Base-by-base conservation (phyloP, 2,329 filamentous ascomycete species). In the Diaporthe capsici region DNA sequence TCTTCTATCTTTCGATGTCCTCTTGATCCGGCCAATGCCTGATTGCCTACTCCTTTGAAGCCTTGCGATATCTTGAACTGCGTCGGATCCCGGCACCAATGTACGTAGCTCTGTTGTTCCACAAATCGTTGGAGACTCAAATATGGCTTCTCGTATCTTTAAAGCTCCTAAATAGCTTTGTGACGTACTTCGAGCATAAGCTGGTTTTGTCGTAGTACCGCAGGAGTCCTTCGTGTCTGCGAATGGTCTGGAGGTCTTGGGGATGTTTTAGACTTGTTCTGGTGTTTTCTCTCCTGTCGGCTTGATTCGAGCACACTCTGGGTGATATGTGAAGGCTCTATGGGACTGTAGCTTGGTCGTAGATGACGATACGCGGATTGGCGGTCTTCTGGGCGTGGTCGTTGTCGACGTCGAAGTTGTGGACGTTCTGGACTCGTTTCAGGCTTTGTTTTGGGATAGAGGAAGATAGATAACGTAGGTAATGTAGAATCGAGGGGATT, bases 121-220 rank as follows among this genome's bases (percentile, higher is more conserved):
- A 20, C 15, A 7, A 15, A 7, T 4, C 9, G 42, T 13, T 34
- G 1, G 25, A 49, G 2, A 9, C 20, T 13, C 4, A 9, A 5
- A 6, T 10, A 4, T 4, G 3, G 20, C 9, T 47, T 9, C 25
- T 47, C 39, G 10, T 22, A 1, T 65, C 3, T 34, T 49, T 20
- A 1, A 0, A 3, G 9, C 17, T 39, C n/a, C 9, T 13, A 0
- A 17, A 25, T 7, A 20, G 8, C 15, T 22, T 20, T 44, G 25
- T 22, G 8, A 15, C n/a, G 4, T 47, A 42, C 6, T 5, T 49
- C 17, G 20, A 31, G 17, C 9, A 17, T 1, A 47, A 34, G 1
- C 17, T 20, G 9, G 10, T 7, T 13, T 22, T 37, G n/a, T 34
- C 4, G 25, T 3, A 1, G 6, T 37, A 28, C 25, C 37, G 10